A percentile compares a stretch with the other conserved stretches of the same genome.
Evolutionary conservation across 306 rosid genomes (phyloP).

Genomic region (Lagenaria siceraria): DNA sequence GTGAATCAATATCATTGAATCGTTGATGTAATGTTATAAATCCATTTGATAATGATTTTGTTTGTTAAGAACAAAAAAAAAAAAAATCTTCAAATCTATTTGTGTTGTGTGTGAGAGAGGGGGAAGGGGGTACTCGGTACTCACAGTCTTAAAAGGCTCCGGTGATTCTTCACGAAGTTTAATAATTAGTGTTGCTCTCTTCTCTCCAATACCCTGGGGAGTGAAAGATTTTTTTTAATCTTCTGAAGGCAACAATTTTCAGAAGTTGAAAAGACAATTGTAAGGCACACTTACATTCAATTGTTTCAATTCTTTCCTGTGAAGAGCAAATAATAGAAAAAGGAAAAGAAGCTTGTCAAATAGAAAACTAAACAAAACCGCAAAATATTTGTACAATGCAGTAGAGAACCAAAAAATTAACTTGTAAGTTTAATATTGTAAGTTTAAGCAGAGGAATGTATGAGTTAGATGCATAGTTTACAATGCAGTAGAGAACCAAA

Average conservation of each 20-base stretch:
- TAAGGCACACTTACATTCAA: constrained; percentile 35
- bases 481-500: neutral
- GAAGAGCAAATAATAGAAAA: neutral
- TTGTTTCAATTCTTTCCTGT: constrained; percentile 65
- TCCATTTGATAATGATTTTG: neutral
- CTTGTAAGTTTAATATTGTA: too few relatives aligned
- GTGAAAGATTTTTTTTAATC: neutral
- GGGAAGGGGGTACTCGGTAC: too few relatives aligned
- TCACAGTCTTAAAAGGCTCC: constrained; percentile 66
- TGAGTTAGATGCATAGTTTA: neutral
- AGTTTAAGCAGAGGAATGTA: neutral
- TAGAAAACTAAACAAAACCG: neutral
- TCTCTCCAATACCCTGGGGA: constrained; percentile 83
- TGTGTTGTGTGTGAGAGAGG: neutral
- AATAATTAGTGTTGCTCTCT: constrained; percentile 59
- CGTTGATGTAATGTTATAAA: neutral
- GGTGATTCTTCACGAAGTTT: constrained; percentile 66
- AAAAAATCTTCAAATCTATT: neutral
- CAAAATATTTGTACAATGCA: neutral
- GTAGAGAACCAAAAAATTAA: too few relatives aligned
- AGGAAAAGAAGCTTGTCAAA: neutral
- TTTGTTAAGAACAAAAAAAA: neutral
- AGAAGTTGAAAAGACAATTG: neutral
- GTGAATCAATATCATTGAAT: neutral
- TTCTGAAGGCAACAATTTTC: neutral